Conservation (phyloP, 176 grass and related monocot genomes). For the Ensete ventricosum region DNA sequence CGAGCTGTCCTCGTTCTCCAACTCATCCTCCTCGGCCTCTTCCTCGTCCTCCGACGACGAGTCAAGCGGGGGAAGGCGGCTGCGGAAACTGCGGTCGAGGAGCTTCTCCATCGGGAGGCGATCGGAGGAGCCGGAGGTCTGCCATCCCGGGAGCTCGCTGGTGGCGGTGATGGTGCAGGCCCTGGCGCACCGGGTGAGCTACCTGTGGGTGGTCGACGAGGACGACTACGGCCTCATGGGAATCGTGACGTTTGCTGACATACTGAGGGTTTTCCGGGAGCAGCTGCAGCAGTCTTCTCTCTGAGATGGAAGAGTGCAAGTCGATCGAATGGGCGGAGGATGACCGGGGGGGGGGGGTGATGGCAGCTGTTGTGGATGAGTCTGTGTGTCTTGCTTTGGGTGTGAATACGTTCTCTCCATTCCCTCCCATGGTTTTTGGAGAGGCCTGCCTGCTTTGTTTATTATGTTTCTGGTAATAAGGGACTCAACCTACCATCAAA, state of each 20-base stretch:
- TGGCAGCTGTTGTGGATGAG: background rate
- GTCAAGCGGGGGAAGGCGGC: conserved; percentile 10
- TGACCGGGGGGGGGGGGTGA: background rate
- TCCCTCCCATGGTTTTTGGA: background rate
- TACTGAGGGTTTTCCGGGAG: conserved; percentile 69
- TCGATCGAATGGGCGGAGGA: background rate
- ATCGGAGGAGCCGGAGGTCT: conserved; percentile 48
- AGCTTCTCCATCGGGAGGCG: conserved; percentile 53
- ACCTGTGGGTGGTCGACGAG: conserved; percentile 77
- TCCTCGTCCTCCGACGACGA: conserved; percentile 50
- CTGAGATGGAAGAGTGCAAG: background rate
- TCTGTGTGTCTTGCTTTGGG: background rate
- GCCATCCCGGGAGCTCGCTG: conserved; percentile 60
- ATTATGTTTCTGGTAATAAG: background rate
- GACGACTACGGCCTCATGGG: conserved; percentile 45
- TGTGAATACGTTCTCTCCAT: background rate
- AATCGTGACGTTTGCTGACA: conserved; percentile 55
- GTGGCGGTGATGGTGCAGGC: conserved; percentile 83
- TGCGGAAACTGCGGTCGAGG: conserved; percentile 35
- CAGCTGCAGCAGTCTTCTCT: conserved; percentile 34
- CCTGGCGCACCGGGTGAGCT: conserved; percentile 54
- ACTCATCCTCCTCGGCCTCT: conserved; percentile 28
- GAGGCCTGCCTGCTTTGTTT: background rate
- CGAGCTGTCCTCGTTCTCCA: conserved; percentile 34
- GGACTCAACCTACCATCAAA: background rate